These are phyloP conservation scores for Paratinospora sagittata DNA, from an alignment of 164 flowering plant genomes.

Conservation along the genomic window DNA sequence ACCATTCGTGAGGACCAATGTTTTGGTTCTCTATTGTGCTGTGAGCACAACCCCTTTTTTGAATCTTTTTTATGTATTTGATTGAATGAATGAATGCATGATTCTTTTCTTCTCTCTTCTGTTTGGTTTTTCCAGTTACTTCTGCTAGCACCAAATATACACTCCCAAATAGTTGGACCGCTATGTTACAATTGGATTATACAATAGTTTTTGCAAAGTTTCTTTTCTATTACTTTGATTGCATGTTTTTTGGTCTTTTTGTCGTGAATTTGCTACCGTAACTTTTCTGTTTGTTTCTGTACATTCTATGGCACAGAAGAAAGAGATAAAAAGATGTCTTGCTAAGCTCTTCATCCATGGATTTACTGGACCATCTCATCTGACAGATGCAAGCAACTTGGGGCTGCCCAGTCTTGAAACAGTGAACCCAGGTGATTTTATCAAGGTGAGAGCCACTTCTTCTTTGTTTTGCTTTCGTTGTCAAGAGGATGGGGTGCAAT, in stretches of 20 bases:
- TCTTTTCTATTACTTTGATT: neutral
- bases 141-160: neutral
- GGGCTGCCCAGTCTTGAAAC: neutral
- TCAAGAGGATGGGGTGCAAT: conserved; percentile 49
- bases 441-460: conserved; percentile 24
- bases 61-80: neutral
- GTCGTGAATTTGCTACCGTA: neutral
- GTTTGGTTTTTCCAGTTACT: neutral
- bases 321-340: neutral
- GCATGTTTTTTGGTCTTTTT: neutral
- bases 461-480: conserved; percentile 24
- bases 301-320: conserved; percentile 1
- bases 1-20: conserved; percentile 13
- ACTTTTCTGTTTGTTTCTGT: neutral
- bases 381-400: conserved; percentile 3
- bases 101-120: neutral
- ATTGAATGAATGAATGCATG: conserved; percentile 8
- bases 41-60: neutral
- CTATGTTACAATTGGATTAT: neutral
- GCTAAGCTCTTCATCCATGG: neutral
- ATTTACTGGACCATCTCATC: neutral
- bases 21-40: conserved; percentile 11
- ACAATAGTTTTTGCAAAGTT: neutral
- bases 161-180: neutral
- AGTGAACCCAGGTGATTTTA: conserved; percentile 14